Evolutionary conservation across 1,284 basidiomycete species (phyloP).

Genomic region (Rhodotorula sp.): DNA sequence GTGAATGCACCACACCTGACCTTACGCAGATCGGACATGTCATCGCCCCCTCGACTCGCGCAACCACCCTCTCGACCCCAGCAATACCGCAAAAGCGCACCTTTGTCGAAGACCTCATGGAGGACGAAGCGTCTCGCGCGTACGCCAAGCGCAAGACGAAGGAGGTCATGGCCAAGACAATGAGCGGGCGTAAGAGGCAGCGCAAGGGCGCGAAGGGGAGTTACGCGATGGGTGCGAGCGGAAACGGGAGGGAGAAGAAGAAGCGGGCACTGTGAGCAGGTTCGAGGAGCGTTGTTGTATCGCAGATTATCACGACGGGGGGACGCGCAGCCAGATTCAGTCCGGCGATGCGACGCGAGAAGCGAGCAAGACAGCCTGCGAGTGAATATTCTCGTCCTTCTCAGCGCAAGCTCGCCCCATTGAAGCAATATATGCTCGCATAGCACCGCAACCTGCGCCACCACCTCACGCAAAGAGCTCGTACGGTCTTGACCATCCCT

Average conservation of each 20-base stretch:
- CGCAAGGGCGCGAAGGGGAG: constrained; percentile 14
- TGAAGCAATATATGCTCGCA: background rate
- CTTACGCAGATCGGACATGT: constrained; percentile 76
- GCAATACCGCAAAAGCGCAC: constrained; percentile 67
- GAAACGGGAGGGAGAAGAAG: constrained; percentile 12
- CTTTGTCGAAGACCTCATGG: constrained; percentile 83
- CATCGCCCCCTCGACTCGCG: constrained; percentile 67
- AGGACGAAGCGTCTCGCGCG: constrained; percentile 76
- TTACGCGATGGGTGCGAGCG: constrained; percentile 19
- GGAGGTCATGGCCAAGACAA: constrained; percentile 33
- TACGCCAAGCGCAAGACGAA: constrained; percentile 82
- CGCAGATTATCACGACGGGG: too few relatives aligned
- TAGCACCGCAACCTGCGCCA: background rate
- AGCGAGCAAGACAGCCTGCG: too few relatives aligned
- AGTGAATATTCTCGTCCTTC: too few relatives aligned
- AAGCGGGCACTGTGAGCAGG: constrained; percentile 6
- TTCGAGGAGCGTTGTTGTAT: too few relatives aligned
- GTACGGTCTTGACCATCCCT: constrained; percentile 19
- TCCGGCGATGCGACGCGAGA: background rate
- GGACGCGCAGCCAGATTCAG: background rate
- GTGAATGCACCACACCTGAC: too few relatives aligned
- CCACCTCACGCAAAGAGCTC: constrained; percentile 22
- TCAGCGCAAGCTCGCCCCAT: too few relatives aligned
- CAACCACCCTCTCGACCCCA: constrained; percentile 72
- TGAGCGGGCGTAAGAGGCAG: constrained; percentile 38